Evolutionary conservation across 2,329 filamentous ascomycete genomes (phyloP).

Genomic region (Orbilia blumenaviensis): DNA sequence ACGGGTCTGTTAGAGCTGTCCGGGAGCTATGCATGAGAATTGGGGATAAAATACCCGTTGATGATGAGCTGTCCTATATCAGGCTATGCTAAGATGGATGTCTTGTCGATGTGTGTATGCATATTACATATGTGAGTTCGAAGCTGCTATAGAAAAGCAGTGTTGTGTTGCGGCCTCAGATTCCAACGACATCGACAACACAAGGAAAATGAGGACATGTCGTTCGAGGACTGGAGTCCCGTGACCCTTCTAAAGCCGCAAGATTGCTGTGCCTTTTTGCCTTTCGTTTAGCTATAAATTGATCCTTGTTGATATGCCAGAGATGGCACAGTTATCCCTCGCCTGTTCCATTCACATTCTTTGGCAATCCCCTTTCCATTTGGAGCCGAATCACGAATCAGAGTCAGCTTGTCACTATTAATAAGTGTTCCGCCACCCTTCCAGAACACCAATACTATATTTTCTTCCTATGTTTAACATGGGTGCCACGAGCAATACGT

Average conservation of each 20-base stretch:
- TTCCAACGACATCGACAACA: constrained; percentile 48
- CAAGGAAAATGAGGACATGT: constrained; percentile 4
- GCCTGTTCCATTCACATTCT: background rate
- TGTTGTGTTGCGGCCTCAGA: background rate
- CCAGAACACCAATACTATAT: background rate
- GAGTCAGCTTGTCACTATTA: background rate
- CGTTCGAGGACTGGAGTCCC: background rate
- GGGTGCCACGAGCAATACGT: background rate
- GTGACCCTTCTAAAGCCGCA: background rate
- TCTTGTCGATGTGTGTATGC: too few relatives aligned
- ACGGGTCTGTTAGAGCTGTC: constrained; percentile 7
- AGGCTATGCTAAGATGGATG: background rate
- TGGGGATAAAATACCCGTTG: constrained; percentile 18
- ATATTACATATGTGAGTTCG: too few relatives aligned
- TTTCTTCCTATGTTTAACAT: background rate
- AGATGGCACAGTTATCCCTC: background rate
- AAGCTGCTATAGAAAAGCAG: background rate
- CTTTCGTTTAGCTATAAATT: background rate
- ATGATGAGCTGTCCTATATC: constrained; percentile 13
- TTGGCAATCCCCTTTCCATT: background rate
- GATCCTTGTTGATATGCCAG: background rate
- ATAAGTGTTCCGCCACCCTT: background rate
- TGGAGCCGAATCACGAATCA: background rate
- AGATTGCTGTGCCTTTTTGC: background rate
- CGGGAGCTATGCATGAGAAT: constrained; percentile 10